Conservation (phyloP, 2,329 filamentous ascomycete genomes). For the Sphaerostilbella broomeana region DNA sequence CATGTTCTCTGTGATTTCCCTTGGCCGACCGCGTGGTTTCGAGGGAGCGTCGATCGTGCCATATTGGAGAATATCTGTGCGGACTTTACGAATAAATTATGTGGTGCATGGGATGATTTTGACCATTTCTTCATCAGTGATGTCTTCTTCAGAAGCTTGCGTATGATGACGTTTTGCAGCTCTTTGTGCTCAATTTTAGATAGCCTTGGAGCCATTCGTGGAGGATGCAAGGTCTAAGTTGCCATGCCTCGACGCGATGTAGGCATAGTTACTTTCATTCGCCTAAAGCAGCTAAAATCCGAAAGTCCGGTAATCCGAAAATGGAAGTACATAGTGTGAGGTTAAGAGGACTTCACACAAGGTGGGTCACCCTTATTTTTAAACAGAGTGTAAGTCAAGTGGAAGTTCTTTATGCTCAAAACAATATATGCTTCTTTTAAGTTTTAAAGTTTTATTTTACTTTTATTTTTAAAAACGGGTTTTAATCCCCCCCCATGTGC, state of each 20-base stretch:
- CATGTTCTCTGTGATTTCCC: constrained; percentile 16
- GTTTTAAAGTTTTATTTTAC: too few relatives aligned
- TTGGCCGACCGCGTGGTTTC: constrained; percentile 11
- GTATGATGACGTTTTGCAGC: constrained; percentile 3
- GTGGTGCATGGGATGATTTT: background rate
- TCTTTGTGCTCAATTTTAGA: constrained; percentile 10
- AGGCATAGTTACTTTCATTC: background rate
- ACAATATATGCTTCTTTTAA: too few relatives aligned
- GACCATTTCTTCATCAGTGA: background rate
- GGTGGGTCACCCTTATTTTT: background rate
- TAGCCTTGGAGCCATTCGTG: constrained; percentile 13
- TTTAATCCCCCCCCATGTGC: too few relatives aligned
- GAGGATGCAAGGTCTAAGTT: constrained; percentile 7
- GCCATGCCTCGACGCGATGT: background rate
- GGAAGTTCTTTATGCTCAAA: constrained; percentile 1
- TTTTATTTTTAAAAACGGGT: too few relatives aligned
- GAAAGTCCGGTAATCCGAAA: background rate
- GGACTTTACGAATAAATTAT: background rate
- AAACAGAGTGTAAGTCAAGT: constrained; percentile 3
- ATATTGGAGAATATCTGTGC: constrained; percentile 11
- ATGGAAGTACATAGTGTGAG: constrained; percentile 2
- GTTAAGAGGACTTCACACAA: background rate
- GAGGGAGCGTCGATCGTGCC: constrained; percentile 11
- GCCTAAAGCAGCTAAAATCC: background rate
- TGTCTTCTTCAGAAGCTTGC: background rate